These are phyloP conservation scores for Backusella luteola DNA, from an alignment of 192 early-diverging fungal species.

Conservation along the genomic window DNA sequence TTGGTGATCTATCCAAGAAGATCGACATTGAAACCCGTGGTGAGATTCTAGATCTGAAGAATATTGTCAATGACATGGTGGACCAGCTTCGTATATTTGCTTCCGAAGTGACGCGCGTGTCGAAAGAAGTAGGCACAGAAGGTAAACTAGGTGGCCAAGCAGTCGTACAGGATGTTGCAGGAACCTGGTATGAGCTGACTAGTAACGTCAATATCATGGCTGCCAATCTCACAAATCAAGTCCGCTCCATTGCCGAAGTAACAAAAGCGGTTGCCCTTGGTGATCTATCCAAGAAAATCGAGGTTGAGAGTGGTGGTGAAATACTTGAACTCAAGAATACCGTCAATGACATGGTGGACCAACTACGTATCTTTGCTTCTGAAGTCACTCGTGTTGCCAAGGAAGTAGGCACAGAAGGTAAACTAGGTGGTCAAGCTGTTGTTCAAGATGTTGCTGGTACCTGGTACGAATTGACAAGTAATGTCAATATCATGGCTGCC, in stretches of 20 bases:
- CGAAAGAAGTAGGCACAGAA: constrained; percentile 65
- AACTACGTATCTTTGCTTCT: constrained; percentile 38
- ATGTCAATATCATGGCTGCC: too few species aligned
- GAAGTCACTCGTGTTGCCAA: too few species aligned
- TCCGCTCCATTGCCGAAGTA: constrained; percentile 48
- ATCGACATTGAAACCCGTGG: constrained; percentile 51
- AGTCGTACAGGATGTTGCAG: constrained; percentile 65
- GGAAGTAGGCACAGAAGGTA: too few species aligned
- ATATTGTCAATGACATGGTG: constrained; percentile 68
- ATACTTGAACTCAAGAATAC: constrained; percentile 50
- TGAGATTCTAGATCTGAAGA: constrained; percentile 59
- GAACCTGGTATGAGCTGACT: constrained; percentile 74
- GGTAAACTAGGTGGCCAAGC: constrained; percentile 81
- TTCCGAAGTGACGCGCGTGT: constrained; percentile 61
- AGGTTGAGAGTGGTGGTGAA: constrained; percentile 45
- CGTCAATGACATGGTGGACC: constrained; percentile 67
- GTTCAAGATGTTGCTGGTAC: too few species aligned
- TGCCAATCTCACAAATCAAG: constrained; percentile 48
- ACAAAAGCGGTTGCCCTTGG: constrained; percentile 49
- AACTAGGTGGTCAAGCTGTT: too few species aligned
- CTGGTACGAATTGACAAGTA: too few species aligned
- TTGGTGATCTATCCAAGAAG: constrained; percentile 50
- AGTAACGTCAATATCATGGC: constrained; percentile 58
- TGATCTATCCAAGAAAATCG: constrained; percentile 40
- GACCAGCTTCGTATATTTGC: constrained; percentile 60